Conservation (phyloP, 306 rosid species). For the Quercus suber region DNA sequence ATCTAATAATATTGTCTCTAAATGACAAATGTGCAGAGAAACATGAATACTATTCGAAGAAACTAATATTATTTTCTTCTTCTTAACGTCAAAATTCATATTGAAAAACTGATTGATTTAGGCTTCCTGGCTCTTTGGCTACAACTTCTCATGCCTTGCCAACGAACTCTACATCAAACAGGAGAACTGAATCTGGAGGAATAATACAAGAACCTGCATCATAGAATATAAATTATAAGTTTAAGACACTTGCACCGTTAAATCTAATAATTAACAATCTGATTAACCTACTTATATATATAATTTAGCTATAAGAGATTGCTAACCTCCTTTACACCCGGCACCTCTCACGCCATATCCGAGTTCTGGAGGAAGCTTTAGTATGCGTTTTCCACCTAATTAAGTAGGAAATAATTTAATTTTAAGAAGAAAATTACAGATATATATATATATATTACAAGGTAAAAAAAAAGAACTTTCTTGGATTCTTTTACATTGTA, state of each 20-base stretch:
- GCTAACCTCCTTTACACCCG: conserved; percentile 89
- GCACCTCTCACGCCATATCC: conserved; percentile 93
- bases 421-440: background rate
- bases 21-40: no score
- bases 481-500: conserved; percentile 9
- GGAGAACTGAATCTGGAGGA: conserved; percentile 83
- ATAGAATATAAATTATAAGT: background rate
- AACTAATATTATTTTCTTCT: no score
- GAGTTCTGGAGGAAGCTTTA: conserved; percentile 92
- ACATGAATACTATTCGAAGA: no score
- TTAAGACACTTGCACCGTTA: background rate
- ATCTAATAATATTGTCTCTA: no score
- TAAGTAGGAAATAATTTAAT: background rate
- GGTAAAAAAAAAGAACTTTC: background rate
- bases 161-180: conserved; percentile 85
- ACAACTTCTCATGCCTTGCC: conserved; percentile 61
- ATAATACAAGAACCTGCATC: conserved; percentile 82
- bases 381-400: conserved; percentile 75
- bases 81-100: no score
- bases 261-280: background rate
- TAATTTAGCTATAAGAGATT: conserved; percentile 13
- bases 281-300: background rate
- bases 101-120: background rate
- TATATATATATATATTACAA: background rate
- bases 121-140: background rate